Evolutionary conservation across 257 asterid genomes (phyloP).

Genomic region (Cruciata laevipes): DNA sequence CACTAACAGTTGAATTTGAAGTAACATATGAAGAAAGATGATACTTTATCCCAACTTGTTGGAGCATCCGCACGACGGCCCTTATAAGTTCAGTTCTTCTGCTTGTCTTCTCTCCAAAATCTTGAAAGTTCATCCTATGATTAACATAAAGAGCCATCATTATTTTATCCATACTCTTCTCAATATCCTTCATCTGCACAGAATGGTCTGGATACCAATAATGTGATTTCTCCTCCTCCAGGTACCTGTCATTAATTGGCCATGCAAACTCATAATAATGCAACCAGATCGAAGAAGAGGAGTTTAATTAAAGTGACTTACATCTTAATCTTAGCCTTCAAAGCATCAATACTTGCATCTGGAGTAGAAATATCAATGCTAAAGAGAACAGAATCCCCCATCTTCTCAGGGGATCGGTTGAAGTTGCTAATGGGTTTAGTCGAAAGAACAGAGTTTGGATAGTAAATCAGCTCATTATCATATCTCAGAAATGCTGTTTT

Average conservation of each 20-base stretch:
- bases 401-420: conserved; percentile 55
- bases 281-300: too few relatives aligned
- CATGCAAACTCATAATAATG: too few relatives aligned
- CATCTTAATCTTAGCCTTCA: conserved; percentile 51
- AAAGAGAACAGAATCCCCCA: conserved; percentile 68
- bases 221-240: background rate
- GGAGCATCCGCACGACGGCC: conserved; percentile 10
- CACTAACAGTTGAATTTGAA: too few relatives aligned
- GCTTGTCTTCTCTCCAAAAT: conserved; percentile 11
- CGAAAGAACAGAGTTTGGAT: conserved; percentile 22
- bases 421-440: conserved; percentile 18
- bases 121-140: conserved; percentile 22
- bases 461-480: conserved; percentile 22
- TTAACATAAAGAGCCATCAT: conserved; percentile 14
- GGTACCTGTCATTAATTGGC: conserved; percentile 14
- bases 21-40: conserved; percentile 20
- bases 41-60: conserved; percentile 7
- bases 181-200: conserved; percentile 15
- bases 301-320: too few relatives aligned
- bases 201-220: conserved; percentile 20
- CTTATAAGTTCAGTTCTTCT: conserved; percentile 16
- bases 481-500: conserved; percentile 20
- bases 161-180: conserved; percentile 17
- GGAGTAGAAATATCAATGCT: conserved; percentile 59
- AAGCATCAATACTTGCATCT: conserved; percentile 40